phyloP scores from a whole-genome alignment of 2,329 filamentous ascomycete genomes.

The Thelonectria rubi region DNA sequence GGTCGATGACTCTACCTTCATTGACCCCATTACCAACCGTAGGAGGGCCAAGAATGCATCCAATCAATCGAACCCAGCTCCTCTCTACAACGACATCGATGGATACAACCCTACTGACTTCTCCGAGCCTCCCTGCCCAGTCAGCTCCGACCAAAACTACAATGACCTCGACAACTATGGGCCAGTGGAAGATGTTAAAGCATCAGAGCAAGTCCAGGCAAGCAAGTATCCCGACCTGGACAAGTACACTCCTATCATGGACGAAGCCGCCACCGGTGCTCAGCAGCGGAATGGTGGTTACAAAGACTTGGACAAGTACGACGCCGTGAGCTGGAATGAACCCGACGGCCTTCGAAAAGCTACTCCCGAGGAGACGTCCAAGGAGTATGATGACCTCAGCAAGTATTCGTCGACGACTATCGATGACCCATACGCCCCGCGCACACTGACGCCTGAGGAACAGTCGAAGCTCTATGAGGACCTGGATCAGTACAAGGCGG shows the following conservation, averaged over 20 bases:
- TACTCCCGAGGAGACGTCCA: constrained; percentile 41
- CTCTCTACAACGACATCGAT: constrained; percentile 46
- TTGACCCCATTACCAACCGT: constrained; percentile 69
- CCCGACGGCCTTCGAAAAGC: constrained; percentile 35
- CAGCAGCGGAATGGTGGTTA: constrained; percentile 45
- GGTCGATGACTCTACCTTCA: constrained; percentile 40
- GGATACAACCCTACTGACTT: constrained; percentile 48
- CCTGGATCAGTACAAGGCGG: constrained; percentile 49
- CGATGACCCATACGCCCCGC: constrained; percentile 42
- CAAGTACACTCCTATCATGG: constrained; percentile 49
- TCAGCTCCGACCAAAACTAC: constrained; percentile 42
- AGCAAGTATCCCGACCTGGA: constrained; percentile 46
- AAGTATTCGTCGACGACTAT: constrained; percentile 45
- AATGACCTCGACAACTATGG: constrained; percentile 51
- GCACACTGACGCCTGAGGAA: constrained; percentile 45
- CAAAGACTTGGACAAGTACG: constrained; percentile 51
- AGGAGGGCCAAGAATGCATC: constrained; percentile 49
- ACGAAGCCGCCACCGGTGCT: constrained; percentile 37
- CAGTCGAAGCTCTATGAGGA: constrained; percentile 51
- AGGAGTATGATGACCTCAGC: constrained; percentile 50
- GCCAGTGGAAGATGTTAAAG: constrained; percentile 43
- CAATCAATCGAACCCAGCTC: constrained; percentile 31
- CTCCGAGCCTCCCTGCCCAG: constrained; percentile 30
- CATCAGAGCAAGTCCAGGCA: constrained; percentile 26
- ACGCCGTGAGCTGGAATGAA: constrained; percentile 46